A percentile compares a stretch with the other conserved stretches of the same genome.
phyloP scores from a whole-genome alignment of 2,329 filamentous ascomycete species.

The Sporothrix humicola region DNA sequence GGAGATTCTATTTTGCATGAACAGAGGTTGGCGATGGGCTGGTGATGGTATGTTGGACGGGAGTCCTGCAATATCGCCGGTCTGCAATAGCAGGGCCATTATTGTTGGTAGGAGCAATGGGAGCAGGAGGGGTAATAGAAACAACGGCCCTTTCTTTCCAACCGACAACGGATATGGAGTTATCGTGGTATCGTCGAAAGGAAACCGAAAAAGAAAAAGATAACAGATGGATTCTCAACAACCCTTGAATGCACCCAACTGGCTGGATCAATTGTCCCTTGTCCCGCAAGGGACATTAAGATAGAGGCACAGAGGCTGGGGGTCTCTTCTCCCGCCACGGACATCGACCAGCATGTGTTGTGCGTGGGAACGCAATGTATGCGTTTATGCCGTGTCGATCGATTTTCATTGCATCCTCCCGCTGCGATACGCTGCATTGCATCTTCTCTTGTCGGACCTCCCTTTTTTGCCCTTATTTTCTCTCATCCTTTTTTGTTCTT shows the following conservation, averaged over 20 bases:
- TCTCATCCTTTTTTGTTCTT: background rate
- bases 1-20: background rate
- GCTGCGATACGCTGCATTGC: constrained; percentile 16
- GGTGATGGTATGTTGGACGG: constrained; percentile 4
- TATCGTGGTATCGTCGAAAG: background rate
- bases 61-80: constrained; percentile 18
- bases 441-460: background rate
- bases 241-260: background rate
- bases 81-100: background rate
- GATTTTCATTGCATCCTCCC: constrained; percentile 11
- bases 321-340: background rate
- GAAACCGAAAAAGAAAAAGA: background rate
- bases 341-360: constrained; percentile 16
- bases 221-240: background rate
- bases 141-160: constrained; percentile 1
- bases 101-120: background rate
- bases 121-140: background rate
- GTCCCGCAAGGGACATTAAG: background rate
- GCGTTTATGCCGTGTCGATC: constrained; percentile 23
- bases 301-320: background rate
- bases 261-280: constrained; percentile 10
- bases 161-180: background rate
- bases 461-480: background rate
- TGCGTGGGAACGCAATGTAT: constrained; percentile 19
- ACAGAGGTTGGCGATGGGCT: constrained; percentile 4